Evolutionary conservation across 331 rosid genomes (phyloP), one percentile per base, ranked within the genome.

Genomic region (Telfairia occidentalis): DNA sequence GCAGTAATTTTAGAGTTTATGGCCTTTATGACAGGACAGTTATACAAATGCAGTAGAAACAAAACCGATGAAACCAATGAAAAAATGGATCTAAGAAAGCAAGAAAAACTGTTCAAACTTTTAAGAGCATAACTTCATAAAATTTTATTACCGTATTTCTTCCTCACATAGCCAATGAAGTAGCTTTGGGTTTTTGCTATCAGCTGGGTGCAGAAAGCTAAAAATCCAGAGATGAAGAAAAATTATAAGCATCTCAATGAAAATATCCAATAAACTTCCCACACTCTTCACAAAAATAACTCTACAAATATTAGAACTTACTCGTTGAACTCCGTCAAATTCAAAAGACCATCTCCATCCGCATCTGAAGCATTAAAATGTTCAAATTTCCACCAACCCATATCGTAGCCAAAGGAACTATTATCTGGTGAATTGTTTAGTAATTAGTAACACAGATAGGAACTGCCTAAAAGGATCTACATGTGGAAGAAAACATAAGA

Each of bases 361-460:
- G 85, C 87, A 86, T 94, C 98, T 0, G 98, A 91, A 48, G 96
- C 97, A 83, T 88, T 94, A 71, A 94, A 94, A 81, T 94, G 98
- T 71, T 88, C 97, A 65, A 83, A 83, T 86, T 82, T 91, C 97
- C 97, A 94, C 98, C 98, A 94, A 28, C 98, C 97, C 96, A 94
- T 91, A 75, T 94, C 90, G 82, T 90, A 88, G 70, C 96, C 98
- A 54, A 90, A 87, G 11, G 98, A 85, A 57, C 23, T 82, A 75
- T 91, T 90, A 80, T 81, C 97, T 94, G 84, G 37, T 23, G 24
- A 49, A 48, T 52, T 4, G 73, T 34, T 72, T 13, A 59, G 45
- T 45, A 74, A 63, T 65, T 69, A 82, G 32, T 38, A 78, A 26
- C 82, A 65, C 79, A 26, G 61, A 82, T 55, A 74, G 48, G 26